Evolutionary conservation across 495 filamentous ascomycete species (phyloP), one percentile per base, ranked within the genome.

Genomic region (Friedmanniomyces endolithicus): DNA sequence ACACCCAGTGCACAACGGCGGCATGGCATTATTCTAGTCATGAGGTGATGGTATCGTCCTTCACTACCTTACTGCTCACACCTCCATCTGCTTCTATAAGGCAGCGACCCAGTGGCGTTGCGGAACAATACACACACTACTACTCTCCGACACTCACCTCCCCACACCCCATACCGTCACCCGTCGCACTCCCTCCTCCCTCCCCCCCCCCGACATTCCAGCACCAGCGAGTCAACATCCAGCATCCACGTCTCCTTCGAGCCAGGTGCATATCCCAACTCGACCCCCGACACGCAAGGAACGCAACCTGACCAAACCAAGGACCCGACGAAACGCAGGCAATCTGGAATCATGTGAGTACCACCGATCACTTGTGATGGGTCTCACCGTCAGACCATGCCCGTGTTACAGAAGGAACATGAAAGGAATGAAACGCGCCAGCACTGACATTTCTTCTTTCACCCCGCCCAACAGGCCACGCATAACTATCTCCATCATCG

Each of bases 401-500:
- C 56, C 33, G 44, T 49, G 55, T 50, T 24, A 49, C 56, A 46
- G n/a, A 19, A 16, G 25, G 29, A 17, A 25, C 8, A 16, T 3
- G 44, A 27, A 47, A 25, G 44, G 17, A 35, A 24, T 9, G 16
- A 25, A 50, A 50, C 2, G 35, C 9, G 41, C 33, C 47, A 16
- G 44, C 24, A 35, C 57, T 60, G 24, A 49, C 47, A 34, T 11
- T 50, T n/a, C n/a, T n/a, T n/a, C n/a, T n/a, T 60, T 45, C n/a
- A 12, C 20, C 17, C 35, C 40, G 2, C 17, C 25, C 33, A 20
- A 16, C 46, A 71, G 69, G 69, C 68, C 68, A 83, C 87, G 79
- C 66, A 84, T 95, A 74, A 95, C 88, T 52, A 83, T 98, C 62
- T 86, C 78, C 62, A 86, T 94, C 62, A 85, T 81, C 66, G 79